These are phyloP conservation scores for Phytophthora constricta DNA, from an alignment of 352 stramenopile genomes.

Conservation along the genomic window DNA sequence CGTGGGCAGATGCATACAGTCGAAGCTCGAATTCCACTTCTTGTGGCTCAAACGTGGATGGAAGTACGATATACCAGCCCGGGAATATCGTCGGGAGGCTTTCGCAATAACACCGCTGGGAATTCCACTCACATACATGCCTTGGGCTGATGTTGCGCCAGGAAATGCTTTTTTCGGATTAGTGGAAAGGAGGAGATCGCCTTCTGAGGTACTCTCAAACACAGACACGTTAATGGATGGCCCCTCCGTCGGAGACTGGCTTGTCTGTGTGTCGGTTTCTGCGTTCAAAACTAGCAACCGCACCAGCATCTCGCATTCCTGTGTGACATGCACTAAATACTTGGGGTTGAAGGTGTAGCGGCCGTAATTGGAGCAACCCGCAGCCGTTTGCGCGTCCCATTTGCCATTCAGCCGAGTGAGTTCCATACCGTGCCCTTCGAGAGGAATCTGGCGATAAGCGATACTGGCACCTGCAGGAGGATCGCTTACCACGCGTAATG, in stretches of 20 bases:
- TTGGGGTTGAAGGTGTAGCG: slow-evolving; percentile 87
- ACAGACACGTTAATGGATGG: slow-evolving; percentile 80
- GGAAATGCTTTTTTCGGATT: slow-evolving; percentile 63
- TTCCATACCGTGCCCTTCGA: slow-evolving; percentile 65
- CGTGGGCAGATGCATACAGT: slow-evolving; percentile 52
- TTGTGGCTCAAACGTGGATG: slow-evolving; percentile 77
- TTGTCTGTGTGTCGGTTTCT: slow-evolving; percentile 10
- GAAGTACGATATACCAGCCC: slow-evolving; percentile 78
- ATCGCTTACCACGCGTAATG: slow-evolving; percentile 64
- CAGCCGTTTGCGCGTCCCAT: slow-evolving; percentile 64
- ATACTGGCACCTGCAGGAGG: slow-evolving; percentile 44
- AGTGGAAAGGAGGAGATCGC: slow-evolving; percentile 65
- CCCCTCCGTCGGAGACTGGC: slow-evolving; percentile 19
- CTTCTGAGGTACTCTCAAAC: slow-evolving; percentile 65
- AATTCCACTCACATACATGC: slow-evolving; percentile 63
- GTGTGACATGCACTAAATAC: slow-evolving; percentile 66
- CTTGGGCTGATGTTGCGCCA: slow-evolving; percentile 56
- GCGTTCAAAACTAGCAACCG: slow-evolving; percentile 49
- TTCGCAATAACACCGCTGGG: slow-evolving; percentile 62
- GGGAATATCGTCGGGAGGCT: slow-evolving; percentile 36
- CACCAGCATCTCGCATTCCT: slow-evolving; percentile 61
- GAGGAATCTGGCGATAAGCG: slow-evolving; percentile 44
- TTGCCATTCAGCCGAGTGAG: slow-evolving; percentile 42
- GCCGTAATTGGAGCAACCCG: slow-evolving; percentile 78
- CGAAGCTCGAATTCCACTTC: slow-evolving; percentile 64